Evolutionary conservation across 2,329 filamentous ascomycete species (phyloP), one percentile per base, ranked within the genome.

Genomic region (Orbilia ellipsospora): DNA sequence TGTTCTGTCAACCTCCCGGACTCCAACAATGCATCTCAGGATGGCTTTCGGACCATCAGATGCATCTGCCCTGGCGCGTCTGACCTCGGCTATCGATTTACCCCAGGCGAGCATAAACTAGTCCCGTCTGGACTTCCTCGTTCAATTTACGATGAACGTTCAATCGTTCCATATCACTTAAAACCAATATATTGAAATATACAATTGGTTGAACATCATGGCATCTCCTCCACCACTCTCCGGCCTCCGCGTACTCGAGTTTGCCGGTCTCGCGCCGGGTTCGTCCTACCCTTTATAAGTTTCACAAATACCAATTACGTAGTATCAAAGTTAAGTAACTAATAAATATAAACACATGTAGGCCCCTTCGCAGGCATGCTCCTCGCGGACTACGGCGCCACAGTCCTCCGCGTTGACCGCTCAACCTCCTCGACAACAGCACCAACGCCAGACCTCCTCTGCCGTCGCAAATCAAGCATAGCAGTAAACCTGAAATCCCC

Each of bases 341-440:
- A n/a, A 48, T n/a, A 48, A 15, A 48, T 7, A 8, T 8, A 50
- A 2, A 15, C 26, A 18, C 2, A 23, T 45, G 13, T 18, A 61
- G 57, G 57, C n/a, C 67, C 67, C 2, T 72, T 72, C 52, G 59
- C 60, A 2, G 67, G 67, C 31, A 88, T 97, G 80, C 88, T 97
- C 60, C 90, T 97, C 77, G 90, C 94, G 79, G 94, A 97, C 83
- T 92, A 93, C 78, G 94, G 94, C 80, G 94, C 94, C 64, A 89
- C 89, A 4, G 92, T 97, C 79, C 87, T 98, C 15, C 93, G 94
- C 80, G 86, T 98, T 82, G 94, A 98, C 85, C 90, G 89, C 31
- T 82, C 66, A 15, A 50, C 23, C 15, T 18, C 23, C 4, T 26
- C 36, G 15, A 45, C 57, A 23, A 48, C 45, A 10, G 84, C 13